These are phyloP conservation scores for Neoboletus brunneissimus DNA, from an alignment of 768 basidiomycete genomes.

Conservation along the genomic window DNA sequence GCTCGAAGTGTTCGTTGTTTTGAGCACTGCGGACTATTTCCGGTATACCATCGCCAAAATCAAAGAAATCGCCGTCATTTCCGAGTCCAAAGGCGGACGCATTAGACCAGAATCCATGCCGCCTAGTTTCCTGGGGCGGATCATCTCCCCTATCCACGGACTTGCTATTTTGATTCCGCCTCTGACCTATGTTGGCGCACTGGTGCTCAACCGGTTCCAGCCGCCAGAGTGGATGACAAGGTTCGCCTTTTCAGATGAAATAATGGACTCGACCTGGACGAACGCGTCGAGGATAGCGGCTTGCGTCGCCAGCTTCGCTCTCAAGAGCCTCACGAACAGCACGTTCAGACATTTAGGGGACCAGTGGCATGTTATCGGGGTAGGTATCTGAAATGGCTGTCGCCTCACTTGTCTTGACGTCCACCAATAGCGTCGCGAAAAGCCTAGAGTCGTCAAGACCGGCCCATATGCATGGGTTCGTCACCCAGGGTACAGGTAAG, in stretches of 20 bases:
- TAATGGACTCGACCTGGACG: conserved; percentile 8
- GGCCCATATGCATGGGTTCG: conserved; percentile 36
- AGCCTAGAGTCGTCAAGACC: conserved; percentile 28
- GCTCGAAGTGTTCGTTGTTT: conserved; percentile 14
- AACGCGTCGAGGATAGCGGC: conserved; percentile 15
- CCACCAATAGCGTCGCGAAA: conserved; percentile 26
- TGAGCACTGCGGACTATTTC: conserved; percentile 12
- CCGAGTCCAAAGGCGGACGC: conserved; percentile 14
- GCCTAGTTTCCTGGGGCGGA: conserved; percentile 15
- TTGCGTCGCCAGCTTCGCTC: conserved; percentile 16
- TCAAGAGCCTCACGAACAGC: background rate
- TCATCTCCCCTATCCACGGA: conserved; percentile 27
- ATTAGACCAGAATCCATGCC: conserved; percentile 17
- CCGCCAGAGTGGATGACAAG: conserved; percentile 32
- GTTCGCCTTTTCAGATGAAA: conserved; percentile 14
- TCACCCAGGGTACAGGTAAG: conserved; percentile 33
- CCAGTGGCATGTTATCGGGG: conserved; percentile 30
- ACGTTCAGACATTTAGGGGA: conserved; percentile 18
- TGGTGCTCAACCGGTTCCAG: conserved; percentile 24
- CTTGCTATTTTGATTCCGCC: conserved; percentile 19
- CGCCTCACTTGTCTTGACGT: background rate
- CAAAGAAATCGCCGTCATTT: background rate
- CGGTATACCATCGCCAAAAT: background rate
- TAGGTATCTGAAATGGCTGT: background rate
- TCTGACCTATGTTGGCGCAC: conserved; percentile 21